Evolutionary conservation across 108 stramenopile genomes (phyloP).

Genomic region (Cylindrotheca fusiformis): DNA sequence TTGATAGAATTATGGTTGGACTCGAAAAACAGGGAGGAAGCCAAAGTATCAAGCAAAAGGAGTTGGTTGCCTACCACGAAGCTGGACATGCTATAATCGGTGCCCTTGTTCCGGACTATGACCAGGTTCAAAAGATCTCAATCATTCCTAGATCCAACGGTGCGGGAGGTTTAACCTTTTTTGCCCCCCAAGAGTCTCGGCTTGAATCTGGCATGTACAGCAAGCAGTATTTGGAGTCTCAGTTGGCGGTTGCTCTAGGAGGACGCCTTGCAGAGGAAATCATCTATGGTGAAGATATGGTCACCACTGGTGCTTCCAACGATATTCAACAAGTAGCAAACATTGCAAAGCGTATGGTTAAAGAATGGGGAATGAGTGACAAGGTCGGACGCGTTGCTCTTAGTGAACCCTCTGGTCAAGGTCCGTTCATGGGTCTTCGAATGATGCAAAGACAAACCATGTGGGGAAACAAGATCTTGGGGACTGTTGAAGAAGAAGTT

Average conservation of each 20-base stretch:
- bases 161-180: slow-evolving; percentile 94
- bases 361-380: slow-evolving; percentile 96
- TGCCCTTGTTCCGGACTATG: slow-evolving; percentile 85
- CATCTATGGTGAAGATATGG: slow-evolving; percentile 91
- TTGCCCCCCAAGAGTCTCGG: slow-evolving; percentile 90
- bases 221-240: slow-evolving; percentile 92
- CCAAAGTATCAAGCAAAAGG: slow-evolving; percentile 62
- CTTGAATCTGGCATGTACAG: slow-evolving; percentile 93
- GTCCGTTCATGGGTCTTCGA: slow-evolving; percentile 70
- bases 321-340: slow-evolving; percentile 95
- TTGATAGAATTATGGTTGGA: slow-evolving; percentile 97
- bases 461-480: slow-evolving; percentile 85
- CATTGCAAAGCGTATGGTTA: slow-evolving; percentile 95
- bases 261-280: slow-evolving; percentile 99
- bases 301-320: slow-evolving; percentile 96
- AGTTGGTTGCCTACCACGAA: slow-evolving; percentile 96
- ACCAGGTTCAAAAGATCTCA: slow-evolving; percentile 97
- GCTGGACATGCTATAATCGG: slow-evolving; percentile 95
- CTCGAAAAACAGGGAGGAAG: slow-evolving; percentile 93
- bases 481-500: slow-evolving; percentile 82
- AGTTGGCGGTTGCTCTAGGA: slow-evolving; percentile 91
- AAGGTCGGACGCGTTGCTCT: slow-evolving; percentile 89
- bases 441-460: slow-evolving; percentile 61
- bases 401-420: slow-evolving; percentile 43
- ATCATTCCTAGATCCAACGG: slow-evolving; percentile 95